Percentiles rank a stretch among this genome's conserved stretches.
phyloP scores from a whole-genome alignment of 768 basidiomycete species.

The Lyophyllum decastes region DNA sequence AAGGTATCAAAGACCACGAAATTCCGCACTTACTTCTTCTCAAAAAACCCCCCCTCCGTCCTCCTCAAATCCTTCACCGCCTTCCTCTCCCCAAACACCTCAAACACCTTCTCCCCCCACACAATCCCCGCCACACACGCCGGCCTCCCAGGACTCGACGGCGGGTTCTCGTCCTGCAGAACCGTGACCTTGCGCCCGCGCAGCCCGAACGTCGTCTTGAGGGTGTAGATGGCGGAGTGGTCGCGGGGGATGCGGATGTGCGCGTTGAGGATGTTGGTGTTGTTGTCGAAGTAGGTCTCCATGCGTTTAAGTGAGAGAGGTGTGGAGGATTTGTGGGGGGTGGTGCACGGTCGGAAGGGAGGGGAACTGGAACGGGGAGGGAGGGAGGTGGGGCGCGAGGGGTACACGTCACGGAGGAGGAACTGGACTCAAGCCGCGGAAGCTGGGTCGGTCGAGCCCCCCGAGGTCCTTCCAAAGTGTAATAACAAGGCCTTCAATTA shows the following conservation, averaged over 20 bases:
- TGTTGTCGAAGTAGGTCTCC: constrained; percentile 56
- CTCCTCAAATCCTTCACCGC: constrained; percentile 40
- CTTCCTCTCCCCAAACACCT: constrained; percentile 43
- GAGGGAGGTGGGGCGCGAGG: not conserved
- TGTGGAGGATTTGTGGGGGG: too few relatives aligned
- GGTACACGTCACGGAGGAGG: constrained; percentile 3
- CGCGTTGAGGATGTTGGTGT: constrained; percentile 47
- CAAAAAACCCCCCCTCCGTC: constrained; percentile 38
- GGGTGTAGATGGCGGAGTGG: constrained; percentile 43
- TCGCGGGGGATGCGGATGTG: constrained; percentile 44
- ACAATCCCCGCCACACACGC: constrained; percentile 46
- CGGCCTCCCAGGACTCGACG: constrained; percentile 21
- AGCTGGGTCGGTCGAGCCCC: too few relatives aligned
- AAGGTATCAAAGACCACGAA: not conserved
- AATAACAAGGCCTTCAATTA: not conserved
- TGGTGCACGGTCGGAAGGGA: too few relatives aligned
- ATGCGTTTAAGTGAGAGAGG: constrained; percentile 29
- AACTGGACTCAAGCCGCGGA: not conserved
- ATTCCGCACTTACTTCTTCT: constrained; percentile 19
- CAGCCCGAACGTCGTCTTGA: constrained; percentile 44
- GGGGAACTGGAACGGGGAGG: too few relatives aligned
- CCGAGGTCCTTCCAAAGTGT: not conserved
- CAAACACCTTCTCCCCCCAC: constrained; percentile 51
- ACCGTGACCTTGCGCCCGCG: constrained; percentile 45
- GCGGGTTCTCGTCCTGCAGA: constrained; percentile 46